Conservation (phyloP, 805 yeast species). For the Lipomyces spencermartinsiae region DNA sequence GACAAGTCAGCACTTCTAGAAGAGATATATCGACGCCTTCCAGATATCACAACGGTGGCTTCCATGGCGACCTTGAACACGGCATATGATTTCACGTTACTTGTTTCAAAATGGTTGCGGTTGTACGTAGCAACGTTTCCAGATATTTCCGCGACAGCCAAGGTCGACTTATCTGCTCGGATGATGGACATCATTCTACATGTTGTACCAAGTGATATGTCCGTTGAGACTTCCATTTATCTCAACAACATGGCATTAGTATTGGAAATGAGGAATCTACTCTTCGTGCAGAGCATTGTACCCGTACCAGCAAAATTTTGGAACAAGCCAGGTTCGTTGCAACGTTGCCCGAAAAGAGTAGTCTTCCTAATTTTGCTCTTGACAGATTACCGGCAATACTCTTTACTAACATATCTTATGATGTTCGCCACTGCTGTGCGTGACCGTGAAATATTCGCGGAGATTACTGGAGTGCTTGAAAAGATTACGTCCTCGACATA, state of each 20-base stretch:
- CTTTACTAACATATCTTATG: slow-evolving; percentile 71
- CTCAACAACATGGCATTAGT: background rate
- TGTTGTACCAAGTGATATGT: background rate
- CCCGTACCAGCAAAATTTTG: slow-evolving; percentile 77
- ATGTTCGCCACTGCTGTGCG: slow-evolving; percentile 43
- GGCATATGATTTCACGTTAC: background rate
- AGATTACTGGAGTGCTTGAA: slow-evolving; percentile 58
- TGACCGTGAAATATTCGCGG: slow-evolving; percentile 44
- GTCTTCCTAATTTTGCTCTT: background rate
- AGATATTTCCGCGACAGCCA: slow-evolving; percentile 10
- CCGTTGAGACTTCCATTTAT: background rate
- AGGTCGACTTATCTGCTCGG: slow-evolving; percentile 20
- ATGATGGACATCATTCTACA: background rate
- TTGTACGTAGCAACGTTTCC: slow-evolving; percentile 18
- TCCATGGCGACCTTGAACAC: background rate
- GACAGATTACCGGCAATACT: slow-evolving; percentile 48
- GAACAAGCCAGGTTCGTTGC: slow-evolving; percentile 54
- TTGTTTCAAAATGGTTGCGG: slow-evolving; percentile 19
- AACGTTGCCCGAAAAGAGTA: background rate
- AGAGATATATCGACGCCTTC: slow-evolving; percentile 46
- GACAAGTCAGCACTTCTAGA: slow-evolving; percentile 47
- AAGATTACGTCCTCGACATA: slow-evolving; percentile 59
- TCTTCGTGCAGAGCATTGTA: slow-evolving; percentile 65
- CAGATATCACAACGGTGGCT: slow-evolving; percentile 43
- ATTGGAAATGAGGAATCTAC: slow-evolving; percentile 46